Conservation (phyloP, 176 grass and related monocot species). For the Guadua angustifolia region DNA sequence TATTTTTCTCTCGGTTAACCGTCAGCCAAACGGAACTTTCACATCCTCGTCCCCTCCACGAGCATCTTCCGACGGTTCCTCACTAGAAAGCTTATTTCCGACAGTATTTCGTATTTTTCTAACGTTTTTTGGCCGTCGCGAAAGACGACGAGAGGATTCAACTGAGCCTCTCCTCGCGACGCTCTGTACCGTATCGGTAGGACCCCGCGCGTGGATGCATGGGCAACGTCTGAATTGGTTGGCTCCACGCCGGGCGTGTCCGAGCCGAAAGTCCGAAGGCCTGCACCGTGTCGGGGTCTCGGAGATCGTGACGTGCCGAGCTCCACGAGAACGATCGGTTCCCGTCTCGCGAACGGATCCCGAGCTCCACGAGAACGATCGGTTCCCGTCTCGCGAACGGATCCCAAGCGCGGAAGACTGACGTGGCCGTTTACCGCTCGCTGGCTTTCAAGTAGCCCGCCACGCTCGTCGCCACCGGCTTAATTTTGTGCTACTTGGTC, state of each 20-base stretch:
- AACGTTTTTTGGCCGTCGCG: too few relatives aligned
- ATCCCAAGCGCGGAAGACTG: too few relatives aligned
- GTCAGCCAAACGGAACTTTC: too few relatives aligned
- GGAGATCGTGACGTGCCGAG: not conserved
- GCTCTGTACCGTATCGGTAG: not conserved
- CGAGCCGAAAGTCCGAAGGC: not conserved
- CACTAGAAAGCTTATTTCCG: too few relatives aligned
- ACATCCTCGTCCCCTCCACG: too few relatives aligned
- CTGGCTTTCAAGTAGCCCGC: not conserved
- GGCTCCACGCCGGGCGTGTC: not conserved
- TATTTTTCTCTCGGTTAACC: too few relatives aligned
- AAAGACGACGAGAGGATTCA: too few relatives aligned
- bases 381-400: not conserved
- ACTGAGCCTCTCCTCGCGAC: too few relatives aligned
- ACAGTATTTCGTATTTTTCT: too few relatives aligned
- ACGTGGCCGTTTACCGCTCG: not conserved
- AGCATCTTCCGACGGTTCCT: too few relatives aligned
- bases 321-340: not conserved
- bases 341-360: not conserved
- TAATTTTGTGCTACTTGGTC: not conserved
- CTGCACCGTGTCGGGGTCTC: not conserved
- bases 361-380: not conserved
- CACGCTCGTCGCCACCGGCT: not conserved
- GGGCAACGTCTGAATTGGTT: not conserved
- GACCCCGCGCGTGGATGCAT: not conserved